Conservation (phyloP, 192 early-diverging fungal species). For the Backusella psychrophila region DNA sequence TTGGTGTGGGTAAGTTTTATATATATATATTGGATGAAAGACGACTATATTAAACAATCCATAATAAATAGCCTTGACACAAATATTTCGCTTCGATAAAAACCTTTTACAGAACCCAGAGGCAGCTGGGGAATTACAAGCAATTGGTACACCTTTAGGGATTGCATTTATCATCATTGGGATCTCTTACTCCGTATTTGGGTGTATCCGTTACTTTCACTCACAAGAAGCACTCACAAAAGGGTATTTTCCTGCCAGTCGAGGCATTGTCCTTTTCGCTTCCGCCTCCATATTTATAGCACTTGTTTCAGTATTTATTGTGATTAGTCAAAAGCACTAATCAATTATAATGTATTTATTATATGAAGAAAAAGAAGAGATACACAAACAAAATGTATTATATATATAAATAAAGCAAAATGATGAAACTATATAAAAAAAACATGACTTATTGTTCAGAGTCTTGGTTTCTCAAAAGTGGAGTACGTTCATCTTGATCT, state of each 20-base stretch:
- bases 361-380: background rate
- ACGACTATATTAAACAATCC: constrained; percentile 35
- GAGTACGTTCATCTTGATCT: background rate
- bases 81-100: constrained; percentile 29
- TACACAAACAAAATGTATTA: constrained; percentile 3
- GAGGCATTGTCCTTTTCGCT: constrained; percentile 49
- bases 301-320: constrained; percentile 29
- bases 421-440: background rate
- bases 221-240: constrained; percentile 63
- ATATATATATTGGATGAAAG: constrained; percentile 48
- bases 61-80: constrained; percentile 32
- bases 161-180: constrained; percentile 61
- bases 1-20: constrained; percentile 54
- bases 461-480: constrained; percentile 13
- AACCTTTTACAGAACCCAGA: background rate
- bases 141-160: constrained; percentile 50
- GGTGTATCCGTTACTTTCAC: constrained; percentile 66
- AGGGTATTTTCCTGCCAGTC: constrained; percentile 72
- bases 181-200: constrained; percentile 61
- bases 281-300: constrained; percentile 34
- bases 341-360: background rate
- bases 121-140: background rate
- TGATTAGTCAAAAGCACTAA: background rate
- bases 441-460: background rate
- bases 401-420: background rate